Evolutionary conservation across 768 basidiomycete species (phyloP), one percentile per base, ranked within the genome.

Genomic region (Mycena floridula): DNA sequence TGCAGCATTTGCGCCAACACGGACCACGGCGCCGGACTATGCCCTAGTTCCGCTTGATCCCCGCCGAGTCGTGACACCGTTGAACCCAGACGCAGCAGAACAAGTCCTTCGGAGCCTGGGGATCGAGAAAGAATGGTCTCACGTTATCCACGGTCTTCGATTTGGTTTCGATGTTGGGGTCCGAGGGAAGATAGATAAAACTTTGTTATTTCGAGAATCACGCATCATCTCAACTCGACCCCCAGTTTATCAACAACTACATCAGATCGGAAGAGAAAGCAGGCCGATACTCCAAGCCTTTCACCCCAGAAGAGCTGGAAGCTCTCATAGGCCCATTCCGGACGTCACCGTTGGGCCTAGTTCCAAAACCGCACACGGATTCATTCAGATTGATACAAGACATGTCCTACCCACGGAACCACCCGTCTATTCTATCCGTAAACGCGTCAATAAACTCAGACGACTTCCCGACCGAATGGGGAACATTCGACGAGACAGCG

Each of bases 251-350:
- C 13, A 24, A 55, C 3, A 25, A 42, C 0, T 67, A 73, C 43
- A 70, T 73, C 6, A 8, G 39, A 0, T 26, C 39, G 21, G 63
- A 72, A 44, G 50, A 63, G n/a, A 0, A 48, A 0, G 58, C 58
- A 4, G 54, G 60, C 3, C 58, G 59, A 11, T 71, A 69, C 45
- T 59, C 69, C 0, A 26, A 41, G 1, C 49, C 59, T 1, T 70
- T 58, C 50, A 43, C 48, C 0, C 62, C 56, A 15, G 44, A 32
- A 6, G 32, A 43, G 9, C 48, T 66, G 11, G 59, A 68, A 37
- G 9, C 43, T 2, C 5, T 65, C 9, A 72, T 74, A 23, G 69
- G 74, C 1, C 63, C 61, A 0, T 75, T 75, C 36, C 48, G 47
- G 0, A 60, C 71, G 0, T 67, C 68, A 0, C 75, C 72, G 0